Base-by-base conservation (phyloP, 192 early-diverging fungal species). In the Polychytrium aggregatum region DNA sequence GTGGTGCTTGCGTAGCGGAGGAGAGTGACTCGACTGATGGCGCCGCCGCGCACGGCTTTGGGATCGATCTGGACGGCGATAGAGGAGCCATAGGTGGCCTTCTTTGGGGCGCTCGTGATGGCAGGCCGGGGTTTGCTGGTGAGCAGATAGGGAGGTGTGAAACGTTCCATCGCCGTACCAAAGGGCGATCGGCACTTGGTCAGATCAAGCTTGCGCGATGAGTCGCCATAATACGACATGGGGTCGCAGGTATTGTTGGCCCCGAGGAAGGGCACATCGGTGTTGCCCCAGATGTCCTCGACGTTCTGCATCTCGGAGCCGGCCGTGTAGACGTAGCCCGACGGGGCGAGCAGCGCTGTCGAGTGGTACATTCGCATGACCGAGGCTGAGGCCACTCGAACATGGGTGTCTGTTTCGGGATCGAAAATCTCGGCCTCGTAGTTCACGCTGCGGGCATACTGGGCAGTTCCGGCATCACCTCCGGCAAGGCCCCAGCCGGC, bases 221-320 rank as follows among this genome's bases (percentile, higher is more conserved):
- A n/a, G n/a, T n/a, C n/a, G n/a, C n/a, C n/a, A n/a, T n/a, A n/a
- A n/a, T n/a, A n/a, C n/a, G n/a, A n/a, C n/a, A n/a, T n/a, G n/a
- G n/a, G n/a, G n/a, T n/a, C n/a, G n/a, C n/a, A n/a, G n/a, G n/a
- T n/a, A n/a, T n/a, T n/a, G n/a, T n/a, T n/a, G n/a, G n/a, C n/a
- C n/a, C n/a, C n/a, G 31, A 33, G 31, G 31, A 8, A 8, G 31
- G 6, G 31, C 31, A 33, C 31, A n/a, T n/a, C n/a, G n/a, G n/a
- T n/a, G n/a, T n/a, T n/a, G n/a, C n/a, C n/a, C 4, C 11, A 60
- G 22, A 53, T 48, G 36, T 67, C 65, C 9, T 55, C 30, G 30
- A 55, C 65, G 48, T 67, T 67, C n/a, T 47, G 27, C 65, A 63
- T 64, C 37, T 67, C 65, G 26, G 22, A 41, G 14, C 65, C 65